Percentiles rank a stretch among this genome's conserved stretches.
Evolutionary conservation across 2,329 filamentous ascomycete genomes (phyloP).

Genomic region (Aspergillus sp.): DNA sequence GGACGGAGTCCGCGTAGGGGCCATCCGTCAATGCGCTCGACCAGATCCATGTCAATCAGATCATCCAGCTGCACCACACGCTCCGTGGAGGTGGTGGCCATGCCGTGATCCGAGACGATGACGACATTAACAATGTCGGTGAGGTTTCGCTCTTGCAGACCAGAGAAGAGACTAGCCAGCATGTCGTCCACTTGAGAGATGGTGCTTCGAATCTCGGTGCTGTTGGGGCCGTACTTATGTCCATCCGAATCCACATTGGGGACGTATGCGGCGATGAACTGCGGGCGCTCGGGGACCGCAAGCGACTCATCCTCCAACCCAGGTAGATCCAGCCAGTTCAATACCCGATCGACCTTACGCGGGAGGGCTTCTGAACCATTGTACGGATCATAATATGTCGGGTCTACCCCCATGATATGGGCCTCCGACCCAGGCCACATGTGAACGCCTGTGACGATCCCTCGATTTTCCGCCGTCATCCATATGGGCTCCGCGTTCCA

Average conservation of each 20-base stretch:
- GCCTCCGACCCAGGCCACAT: conserved; percentile 99
- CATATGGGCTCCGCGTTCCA: conserved; percentile 94
- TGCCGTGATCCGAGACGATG: conserved; percentile 96
- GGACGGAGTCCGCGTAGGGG: conserved; percentile 86
- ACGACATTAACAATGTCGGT: conserved; percentile 90
- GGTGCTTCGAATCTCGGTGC: conserved; percentile 79
- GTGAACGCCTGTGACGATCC: conserved; percentile 77
- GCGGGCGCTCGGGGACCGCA: conserved; percentile 64
- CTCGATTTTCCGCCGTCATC: conserved; percentile 84
- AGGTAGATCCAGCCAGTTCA: conserved; percentile 82
- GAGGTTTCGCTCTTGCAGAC: conserved; percentile 77
- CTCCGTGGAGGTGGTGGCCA: conserved; percentile 84
- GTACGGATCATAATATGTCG: conserved; percentile 79
- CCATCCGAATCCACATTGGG: conserved; percentile 87
- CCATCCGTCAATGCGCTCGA: conserved; percentile 91
- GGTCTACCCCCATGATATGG: conserved; percentile 71
- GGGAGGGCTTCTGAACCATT: conserved; percentile 73
- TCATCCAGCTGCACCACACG: conserved; percentile 89
- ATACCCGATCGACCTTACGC: conserved; percentile 74
- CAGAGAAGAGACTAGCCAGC: conserved; percentile 72
- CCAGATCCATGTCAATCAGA: conserved; percentile 71
- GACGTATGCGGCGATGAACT: conserved; percentile 91
- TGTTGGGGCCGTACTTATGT: conserved; percentile 88
- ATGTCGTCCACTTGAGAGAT: conserved; percentile 80
- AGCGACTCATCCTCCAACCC: conserved; percentile 62